These are phyloP conservation scores for Sporothrix protearum DNA, from an alignment of 2,329 filamentous ascomycete genomes.

Conservation along the genomic window DNA sequence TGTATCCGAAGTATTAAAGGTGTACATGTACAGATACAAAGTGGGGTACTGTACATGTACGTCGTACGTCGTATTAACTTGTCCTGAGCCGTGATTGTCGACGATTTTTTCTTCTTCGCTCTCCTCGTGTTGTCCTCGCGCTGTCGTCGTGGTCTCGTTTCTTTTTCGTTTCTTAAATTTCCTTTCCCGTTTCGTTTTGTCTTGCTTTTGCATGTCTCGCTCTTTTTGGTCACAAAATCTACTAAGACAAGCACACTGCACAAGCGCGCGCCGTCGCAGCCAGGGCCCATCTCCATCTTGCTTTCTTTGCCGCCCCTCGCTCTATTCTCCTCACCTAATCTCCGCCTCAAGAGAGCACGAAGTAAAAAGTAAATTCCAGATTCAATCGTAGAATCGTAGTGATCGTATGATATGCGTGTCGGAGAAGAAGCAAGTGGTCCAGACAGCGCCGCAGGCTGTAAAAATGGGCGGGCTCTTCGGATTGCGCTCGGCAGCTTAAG, in stretches of 20 bases:
- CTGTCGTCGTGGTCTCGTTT: neutral
- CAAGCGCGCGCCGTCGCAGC: neutral
- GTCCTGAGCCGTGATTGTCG: neutral
- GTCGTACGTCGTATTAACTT: neutral
- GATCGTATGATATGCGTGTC: neutral
- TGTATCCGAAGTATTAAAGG: too few species aligned
- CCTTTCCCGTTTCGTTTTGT: neutral
- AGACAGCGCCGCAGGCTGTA: neutral
- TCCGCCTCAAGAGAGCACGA: neutral
- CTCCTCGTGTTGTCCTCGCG: neutral
- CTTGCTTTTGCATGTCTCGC: neutral
- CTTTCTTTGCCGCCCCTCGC: neutral
- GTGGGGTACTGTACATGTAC: too few species aligned
- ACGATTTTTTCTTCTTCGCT: neutral
- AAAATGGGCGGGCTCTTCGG: neutral
- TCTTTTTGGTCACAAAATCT: neutral
- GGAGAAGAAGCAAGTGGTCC: constrained; percentile 3
- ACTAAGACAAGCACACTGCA: neutral
- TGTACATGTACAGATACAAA: neutral
- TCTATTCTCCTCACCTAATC: neutral
- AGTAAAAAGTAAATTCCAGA: neutral
- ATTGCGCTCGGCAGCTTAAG: neutral
- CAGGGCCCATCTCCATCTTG: neutral
- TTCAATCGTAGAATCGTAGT: neutral
- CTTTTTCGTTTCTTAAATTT: neutral